A percentile compares a stretch with the other conserved stretches of the same genome.
phyloP scores from a whole-genome alignment of 2,329 filamentous ascomycete genomes.

The Scedosporium aurantiacum region DNA sequence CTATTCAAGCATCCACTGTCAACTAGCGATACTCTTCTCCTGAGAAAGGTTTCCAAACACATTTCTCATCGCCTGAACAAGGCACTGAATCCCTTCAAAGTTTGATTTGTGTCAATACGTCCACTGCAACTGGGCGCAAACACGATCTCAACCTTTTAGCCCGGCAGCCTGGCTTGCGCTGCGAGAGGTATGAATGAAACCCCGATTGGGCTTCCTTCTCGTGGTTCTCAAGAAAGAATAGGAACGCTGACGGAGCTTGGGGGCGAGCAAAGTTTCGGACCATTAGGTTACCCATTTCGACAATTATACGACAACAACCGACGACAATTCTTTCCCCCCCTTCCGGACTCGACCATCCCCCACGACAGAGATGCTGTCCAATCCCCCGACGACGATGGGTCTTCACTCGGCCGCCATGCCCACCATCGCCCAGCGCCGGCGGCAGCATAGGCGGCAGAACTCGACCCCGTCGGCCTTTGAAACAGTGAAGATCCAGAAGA shows the following conservation, averaged over 20 bases:
- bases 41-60: not conserved
- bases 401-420: slow-evolving; percentile 3
- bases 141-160: slow-evolving; percentile 33
- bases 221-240: slow-evolving; percentile 16
- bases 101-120: slow-evolving; percentile 19
- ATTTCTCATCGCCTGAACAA: not conserved
- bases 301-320: slow-evolving; percentile 32
- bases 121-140: slow-evolving; percentile 38
- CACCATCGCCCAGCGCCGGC: slow-evolving; percentile 5
- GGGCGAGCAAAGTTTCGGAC: slow-evolving; percentile 28
- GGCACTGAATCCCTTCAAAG: not conserved
- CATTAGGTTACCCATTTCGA: slow-evolving; percentile 36
- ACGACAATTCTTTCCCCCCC: slow-evolving; percentile 26
- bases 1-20: not conserved
- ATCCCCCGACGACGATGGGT: slow-evolving; percentile 43
- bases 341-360: slow-evolving; percentile 58
- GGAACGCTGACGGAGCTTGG: not conserved
- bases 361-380: slow-evolving; percentile 64
- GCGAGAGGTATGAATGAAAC: slow-evolving; percentile 56
- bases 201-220: not conserved
- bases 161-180: slow-evolving; percentile 77
- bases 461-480: slow-evolving; percentile 71
- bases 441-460: slow-evolving; percentile 68
- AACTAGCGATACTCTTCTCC: not conserved
- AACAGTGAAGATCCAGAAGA: slow-evolving; percentile 53